These are phyloP conservation scores for Closterium sp. DNA, from an alignment of 139 green algal genomes.

Conservation along the genomic window DNA sequence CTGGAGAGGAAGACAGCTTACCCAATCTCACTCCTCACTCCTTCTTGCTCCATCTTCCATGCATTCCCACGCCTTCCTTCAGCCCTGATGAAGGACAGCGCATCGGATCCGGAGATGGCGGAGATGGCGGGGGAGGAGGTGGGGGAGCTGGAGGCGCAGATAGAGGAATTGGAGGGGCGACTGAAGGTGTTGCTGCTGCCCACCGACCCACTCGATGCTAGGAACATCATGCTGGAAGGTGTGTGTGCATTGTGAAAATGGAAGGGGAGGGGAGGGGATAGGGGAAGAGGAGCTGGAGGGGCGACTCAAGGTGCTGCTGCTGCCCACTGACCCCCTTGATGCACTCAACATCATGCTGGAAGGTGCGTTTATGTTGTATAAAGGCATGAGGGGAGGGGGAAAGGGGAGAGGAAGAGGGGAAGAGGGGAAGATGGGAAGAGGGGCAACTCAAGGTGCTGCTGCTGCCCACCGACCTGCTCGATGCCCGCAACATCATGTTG, in stretches of 20 bases:
- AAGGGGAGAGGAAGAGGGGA: no score
- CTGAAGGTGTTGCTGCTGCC: conserved; percentile 81
- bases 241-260: neutral
- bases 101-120: conserved; percentile 70
- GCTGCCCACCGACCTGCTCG: conserved; percentile 78
- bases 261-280: neutral
- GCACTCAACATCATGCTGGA: no score
- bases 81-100: conserved; percentile 15
- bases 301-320: conserved; percentile 70
- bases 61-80: no score
- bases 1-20: conserved; percentile 38
- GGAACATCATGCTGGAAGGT: conserved; percentile 81
- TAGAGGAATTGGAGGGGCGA: conserved; percentile 42
- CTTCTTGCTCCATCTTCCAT: no score
- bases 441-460: conserved; percentile 70
- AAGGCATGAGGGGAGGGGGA: no score
- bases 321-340: conserved; percentile 72
- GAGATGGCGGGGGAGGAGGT: conserved; percentile 74
- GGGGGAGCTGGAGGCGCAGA: conserved; percentile 47
- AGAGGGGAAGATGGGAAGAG: neutral
- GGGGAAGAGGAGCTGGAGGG: conserved; percentile 37
- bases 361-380: no score
- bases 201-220: conserved; percentile 74
- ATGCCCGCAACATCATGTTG: conserved; percentile 78
- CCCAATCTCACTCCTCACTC: neutral